phyloP scores from a whole-genome alignment of 345 rosid species.

The Lumnitzera littorea region DNA sequence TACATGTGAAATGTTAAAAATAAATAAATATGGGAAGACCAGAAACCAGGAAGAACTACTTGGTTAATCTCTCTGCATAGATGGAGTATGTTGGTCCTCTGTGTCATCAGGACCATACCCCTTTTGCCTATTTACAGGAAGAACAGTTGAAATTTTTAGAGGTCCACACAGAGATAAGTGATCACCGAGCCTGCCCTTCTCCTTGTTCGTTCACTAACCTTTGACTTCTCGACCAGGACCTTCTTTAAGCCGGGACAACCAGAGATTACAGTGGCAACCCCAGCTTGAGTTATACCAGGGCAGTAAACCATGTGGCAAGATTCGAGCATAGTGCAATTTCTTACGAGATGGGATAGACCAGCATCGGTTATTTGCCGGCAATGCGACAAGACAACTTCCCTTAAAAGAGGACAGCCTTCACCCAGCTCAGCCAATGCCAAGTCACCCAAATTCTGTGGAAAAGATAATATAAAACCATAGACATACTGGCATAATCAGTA shows the following conservation, averaged over 20 bases:
- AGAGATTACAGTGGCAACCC: conserved; percentile 83
- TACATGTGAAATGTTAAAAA: too few relatives aligned
- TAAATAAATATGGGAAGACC: too few relatives aligned
- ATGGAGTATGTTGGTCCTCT: too few relatives aligned
- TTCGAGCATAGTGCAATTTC: conserved; percentile 52
- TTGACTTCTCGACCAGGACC: conserved; percentile 79
- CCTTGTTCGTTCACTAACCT: conserved; percentile 73
- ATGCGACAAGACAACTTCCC: conserved; percentile 77
- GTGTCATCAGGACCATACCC: too few relatives aligned
- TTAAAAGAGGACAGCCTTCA: conserved; percentile 72
- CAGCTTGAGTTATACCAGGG: conserved; percentile 55
- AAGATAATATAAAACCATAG: too few relatives aligned
- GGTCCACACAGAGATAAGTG: conserved; percentile 69
- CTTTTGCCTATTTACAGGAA: too few relatives aligned
- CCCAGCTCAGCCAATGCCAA: conserved; percentile 71
- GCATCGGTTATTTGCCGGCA: conserved; percentile 66
- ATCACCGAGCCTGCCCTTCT: conserved; percentile 71
- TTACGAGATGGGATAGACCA: conserved; percentile 68
- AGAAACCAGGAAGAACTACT: too few relatives aligned
- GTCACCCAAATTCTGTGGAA: conserved; percentile 62
- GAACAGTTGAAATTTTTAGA: conserved; percentile 17
- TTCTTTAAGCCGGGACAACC: conserved; percentile 75
- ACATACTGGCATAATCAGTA: background rate
- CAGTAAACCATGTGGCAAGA: conserved; percentile 85
- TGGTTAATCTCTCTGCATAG: too few relatives aligned